These are phyloP conservation scores for Zoysia japonica DNA, from an alignment of 176 grass and related monocot genomes.

Conservation along the genomic window DNA sequence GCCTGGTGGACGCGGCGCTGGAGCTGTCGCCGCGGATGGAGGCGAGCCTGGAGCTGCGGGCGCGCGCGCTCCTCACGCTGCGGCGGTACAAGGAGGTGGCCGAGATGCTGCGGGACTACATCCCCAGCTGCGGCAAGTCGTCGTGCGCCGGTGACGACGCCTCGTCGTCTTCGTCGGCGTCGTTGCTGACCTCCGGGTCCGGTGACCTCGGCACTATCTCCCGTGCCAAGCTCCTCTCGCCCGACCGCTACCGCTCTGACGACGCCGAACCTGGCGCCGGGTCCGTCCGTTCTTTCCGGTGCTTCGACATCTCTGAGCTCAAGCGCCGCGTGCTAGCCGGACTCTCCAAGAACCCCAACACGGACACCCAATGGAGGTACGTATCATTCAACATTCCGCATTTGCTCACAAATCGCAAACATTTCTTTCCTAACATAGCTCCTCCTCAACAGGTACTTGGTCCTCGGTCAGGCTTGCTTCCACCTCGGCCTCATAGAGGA, in stretches of 20 bases:
- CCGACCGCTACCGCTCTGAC: conserved; percentile 70
- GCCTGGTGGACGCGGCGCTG: conserved; percentile 74
- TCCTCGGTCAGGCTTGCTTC: conserved; percentile 82
- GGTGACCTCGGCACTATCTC: conserved; percentile 59
- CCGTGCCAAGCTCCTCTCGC: conserved; percentile 71
- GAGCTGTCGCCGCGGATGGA: conserved; percentile 76
- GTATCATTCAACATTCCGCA: conserved; percentile 17
- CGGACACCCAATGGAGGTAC: conserved; percentile 70
- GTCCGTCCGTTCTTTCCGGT: conserved; percentile 51
- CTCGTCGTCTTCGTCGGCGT: conserved; percentile 45
- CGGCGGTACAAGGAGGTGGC: conserved; percentile 83
- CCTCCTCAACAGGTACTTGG: conserved; percentile 57
- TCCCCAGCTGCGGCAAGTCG: conserved; percentile 76
- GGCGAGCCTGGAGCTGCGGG: conserved; percentile 74
- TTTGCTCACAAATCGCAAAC: neutral
- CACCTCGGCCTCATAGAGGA: conserved; percentile 94
- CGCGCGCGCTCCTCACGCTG: conserved; percentile 72
- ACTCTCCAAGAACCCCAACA: conserved; percentile 61
- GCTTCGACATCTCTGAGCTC: conserved; percentile 81
- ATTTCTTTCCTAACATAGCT: neutral
- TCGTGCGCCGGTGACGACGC: conserved; percentile 41
- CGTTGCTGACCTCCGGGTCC: conserved; percentile 43
- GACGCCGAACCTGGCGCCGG: conserved; percentile 26
- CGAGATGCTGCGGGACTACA: conserved; percentile 94
- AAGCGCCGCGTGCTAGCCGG: conserved; percentile 75